These are phyloP conservation scores for Nepenthes gracilis DNA, from an alignment of 148 eudicot species.

Conservation along the genomic window DNA sequence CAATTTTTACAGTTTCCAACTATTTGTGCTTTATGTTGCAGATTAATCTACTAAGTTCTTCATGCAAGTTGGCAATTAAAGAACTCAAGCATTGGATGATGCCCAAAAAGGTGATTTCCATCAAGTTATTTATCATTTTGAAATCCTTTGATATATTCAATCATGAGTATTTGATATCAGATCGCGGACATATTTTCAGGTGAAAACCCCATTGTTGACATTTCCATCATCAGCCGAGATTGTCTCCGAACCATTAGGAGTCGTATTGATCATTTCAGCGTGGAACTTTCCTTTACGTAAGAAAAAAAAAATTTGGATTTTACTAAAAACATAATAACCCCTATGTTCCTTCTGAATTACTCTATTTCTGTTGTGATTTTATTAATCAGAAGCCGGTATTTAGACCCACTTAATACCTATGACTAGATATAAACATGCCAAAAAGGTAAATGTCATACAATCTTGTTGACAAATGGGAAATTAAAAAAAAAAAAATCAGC, in stretches of 20 bases:
- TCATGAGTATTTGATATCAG: not conserved
- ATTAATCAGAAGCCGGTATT: too few relatives aligned
- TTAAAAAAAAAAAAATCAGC: too few relatives aligned
- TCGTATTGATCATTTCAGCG: constrained; percentile 61
- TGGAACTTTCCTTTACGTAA: constrained; percentile 93
- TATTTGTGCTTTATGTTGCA: constrained; percentile 7
- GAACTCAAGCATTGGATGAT: constrained; percentile 49
- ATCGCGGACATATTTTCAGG: constrained; percentile 20
- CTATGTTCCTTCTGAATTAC: not conserved
- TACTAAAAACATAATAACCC: not conserved
- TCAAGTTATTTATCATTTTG: not conserved
- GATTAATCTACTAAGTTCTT: constrained; percentile 31
- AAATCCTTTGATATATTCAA: not conserved
- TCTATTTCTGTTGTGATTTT: not conserved
- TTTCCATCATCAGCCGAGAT: constrained; percentile 58
- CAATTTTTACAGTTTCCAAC: not conserved
- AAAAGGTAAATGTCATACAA: too few relatives aligned
- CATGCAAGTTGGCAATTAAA: constrained; percentile 37
- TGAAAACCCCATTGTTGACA: constrained; percentile 36
- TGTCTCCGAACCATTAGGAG: constrained; percentile 60
- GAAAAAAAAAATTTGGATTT: constrained; percentile 13
- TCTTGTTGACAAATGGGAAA: too few relatives aligned
- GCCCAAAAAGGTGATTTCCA: constrained; percentile 39
- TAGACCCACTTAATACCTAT: too few relatives aligned
- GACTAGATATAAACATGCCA: too few relatives aligned